Conservation (phyloP, 176 grass and related monocot genomes). For the Pharus latifolius region DNA sequence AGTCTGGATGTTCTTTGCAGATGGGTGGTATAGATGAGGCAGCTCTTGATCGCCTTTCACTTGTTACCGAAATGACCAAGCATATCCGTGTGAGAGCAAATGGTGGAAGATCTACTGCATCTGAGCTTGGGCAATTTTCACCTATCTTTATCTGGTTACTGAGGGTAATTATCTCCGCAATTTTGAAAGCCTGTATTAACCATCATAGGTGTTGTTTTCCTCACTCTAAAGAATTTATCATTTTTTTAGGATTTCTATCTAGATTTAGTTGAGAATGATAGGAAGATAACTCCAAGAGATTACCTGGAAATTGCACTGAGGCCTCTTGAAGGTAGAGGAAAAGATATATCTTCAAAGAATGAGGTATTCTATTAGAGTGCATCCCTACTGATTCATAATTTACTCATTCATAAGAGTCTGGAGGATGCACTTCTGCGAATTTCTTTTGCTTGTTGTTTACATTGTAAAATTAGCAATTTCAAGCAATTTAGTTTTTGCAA, state of each 20-base stretch:
- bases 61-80: conserved; percentile 89
- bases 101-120: conserved; percentile 44
- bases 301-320: conserved; percentile 67
- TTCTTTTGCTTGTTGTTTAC: neutral
- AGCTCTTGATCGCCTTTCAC: conserved; percentile 66
- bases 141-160: conserved; percentile 70
- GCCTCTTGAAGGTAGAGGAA: conserved; percentile 57
- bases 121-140: conserved; percentile 73
- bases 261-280: conserved; percentile 53
- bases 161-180: conserved; percentile 34
- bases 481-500: conserved; percentile 13
- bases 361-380: conserved; percentile 44
- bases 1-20: conserved; percentile 18
- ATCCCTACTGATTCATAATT: neutral
- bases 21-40: conserved; percentile 86
- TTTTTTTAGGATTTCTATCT: conserved; percentile 73
- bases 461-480: conserved; percentile 6
- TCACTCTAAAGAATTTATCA: neutral
- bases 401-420: neutral
- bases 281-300: conserved; percentile 62
- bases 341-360: conserved; percentile 61
- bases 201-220: neutral
- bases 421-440: neutral
- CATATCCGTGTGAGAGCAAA: conserved; percentile 69
- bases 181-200: neutral